Evolutionary conservation across 495 filamentous ascomycete genomes (phyloP).

Genomic region (Hypoxylon rickii): DNA sequence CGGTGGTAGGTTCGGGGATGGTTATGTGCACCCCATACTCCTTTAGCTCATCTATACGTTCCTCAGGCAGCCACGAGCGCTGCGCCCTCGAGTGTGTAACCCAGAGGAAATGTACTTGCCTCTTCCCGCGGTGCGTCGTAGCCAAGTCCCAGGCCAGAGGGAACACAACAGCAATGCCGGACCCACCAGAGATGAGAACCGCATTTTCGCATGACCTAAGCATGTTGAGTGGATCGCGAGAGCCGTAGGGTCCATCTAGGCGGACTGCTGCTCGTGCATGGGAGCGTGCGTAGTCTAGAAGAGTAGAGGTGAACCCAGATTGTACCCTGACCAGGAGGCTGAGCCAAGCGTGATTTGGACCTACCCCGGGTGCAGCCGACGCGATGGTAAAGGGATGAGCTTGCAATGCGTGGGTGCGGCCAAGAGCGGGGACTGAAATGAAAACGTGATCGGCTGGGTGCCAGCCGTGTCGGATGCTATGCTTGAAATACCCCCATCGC

Average conservation of each 20-base stretch:
- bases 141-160: slow-evolving; percentile 52
- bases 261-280: slow-evolving; percentile 45
- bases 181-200: slow-evolving; percentile 64
- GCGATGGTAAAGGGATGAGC: slow-evolving; percentile 67
- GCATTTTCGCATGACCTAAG: slow-evolving; percentile 48
- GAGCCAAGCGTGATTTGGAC: slow-evolving; percentile 47
- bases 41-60: slow-evolving; percentile 51
- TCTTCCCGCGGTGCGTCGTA: slow-evolving; percentile 19
- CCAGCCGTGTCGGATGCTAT: slow-evolving; percentile 57
- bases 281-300: slow-evolving; percentile 53
- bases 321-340: slow-evolving; percentile 61
- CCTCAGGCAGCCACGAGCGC: slow-evolving; percentile 53
- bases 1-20: slow-evolving; percentile 56
- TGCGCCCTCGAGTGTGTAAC: slow-evolving; percentile 57
- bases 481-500: slow-evolving; percentile 12
- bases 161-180: slow-evolving; percentile 64
- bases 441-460: slow-evolving; percentile 63
- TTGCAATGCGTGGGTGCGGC: slow-evolving; percentile 51
- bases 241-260: slow-evolving; percentile 64
- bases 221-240: slow-evolving; percentile 39
- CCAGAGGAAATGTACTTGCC: slow-evolving; percentile 61
- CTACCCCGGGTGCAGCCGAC: slow-evolving; percentile 46
- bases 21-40: slow-evolving; percentile 51
- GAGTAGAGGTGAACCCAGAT: slow-evolving; percentile 60
- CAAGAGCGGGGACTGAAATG: slow-evolving; percentile 57